Conservation (phyloP, 1,284 basidiomycete genomes). For the Cryptococcus wingfieldii region DNA sequence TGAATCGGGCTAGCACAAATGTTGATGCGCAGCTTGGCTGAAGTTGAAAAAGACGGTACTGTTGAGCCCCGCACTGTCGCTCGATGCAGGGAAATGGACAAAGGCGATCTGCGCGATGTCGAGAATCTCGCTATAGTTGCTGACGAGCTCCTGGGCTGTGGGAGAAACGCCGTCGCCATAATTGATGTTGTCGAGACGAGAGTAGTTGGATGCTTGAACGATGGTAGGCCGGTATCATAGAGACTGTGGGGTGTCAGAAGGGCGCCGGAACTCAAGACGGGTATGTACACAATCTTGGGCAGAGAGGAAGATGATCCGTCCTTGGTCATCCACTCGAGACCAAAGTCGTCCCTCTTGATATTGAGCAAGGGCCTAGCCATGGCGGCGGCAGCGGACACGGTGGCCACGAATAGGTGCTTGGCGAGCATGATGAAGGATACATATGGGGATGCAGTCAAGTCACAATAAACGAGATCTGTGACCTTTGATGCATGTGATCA, state of each 20-base stretch:
- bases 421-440: too few species aligned
- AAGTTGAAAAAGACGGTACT: conserved; percentile 27
- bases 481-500: too few species aligned
- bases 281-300: conserved; percentile 10
- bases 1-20: conserved; percentile 24
- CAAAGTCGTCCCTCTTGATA: conserved; percentile 8
- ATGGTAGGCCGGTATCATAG: conserved; percentile 14
- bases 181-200: conserved; percentile 11
- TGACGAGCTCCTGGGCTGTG: conserved; percentile 7
- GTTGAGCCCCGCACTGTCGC: conserved; percentile 14
- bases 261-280: background rate
- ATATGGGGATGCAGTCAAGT: too few species aligned
- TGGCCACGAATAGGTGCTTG: background rate
- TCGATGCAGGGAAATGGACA: conserved; percentile 2
- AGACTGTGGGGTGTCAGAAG: background rate
- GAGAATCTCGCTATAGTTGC: conserved; percentile 11
- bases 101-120: conserved; percentile 11
- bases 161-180: conserved; percentile 7
- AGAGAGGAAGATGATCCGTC: conserved; percentile 3
- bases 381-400: background rate
- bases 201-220: conserved; percentile 9
- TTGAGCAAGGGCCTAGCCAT: background rate
- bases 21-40: conserved; percentile 24
- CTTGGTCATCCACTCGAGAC: conserved; percentile 11
- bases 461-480: too few species aligned